phyloP scores from a whole-genome alignment of 768 basidiomycete genomes.

The Artomyces pyxidatus region DNA sequence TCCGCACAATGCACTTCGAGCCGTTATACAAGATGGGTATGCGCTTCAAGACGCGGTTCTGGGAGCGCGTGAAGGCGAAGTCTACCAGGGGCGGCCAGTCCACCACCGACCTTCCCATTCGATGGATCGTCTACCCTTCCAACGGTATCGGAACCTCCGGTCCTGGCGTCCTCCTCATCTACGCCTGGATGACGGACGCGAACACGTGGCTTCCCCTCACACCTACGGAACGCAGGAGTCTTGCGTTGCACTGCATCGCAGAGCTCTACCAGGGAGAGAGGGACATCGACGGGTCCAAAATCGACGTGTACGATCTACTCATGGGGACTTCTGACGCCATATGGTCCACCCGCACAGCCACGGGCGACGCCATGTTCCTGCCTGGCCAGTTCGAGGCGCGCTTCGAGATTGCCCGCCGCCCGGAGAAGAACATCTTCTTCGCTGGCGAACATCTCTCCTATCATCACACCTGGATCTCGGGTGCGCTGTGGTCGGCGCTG shows the following conservation, averaged over 20 bases:
- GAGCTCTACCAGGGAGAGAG: constrained; percentile 13
- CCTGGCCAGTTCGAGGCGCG: constrained; percentile 20
- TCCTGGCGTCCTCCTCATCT: constrained; percentile 21
- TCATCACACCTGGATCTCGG: constrained; percentile 24
- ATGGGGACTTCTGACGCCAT: constrained; percentile 13
- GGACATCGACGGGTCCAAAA: not conserved
- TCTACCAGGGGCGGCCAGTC: constrained; percentile 14
- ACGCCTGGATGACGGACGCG: constrained; percentile 23
- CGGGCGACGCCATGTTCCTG: constrained; percentile 24
- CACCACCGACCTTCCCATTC: constrained; percentile 15
- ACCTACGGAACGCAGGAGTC: constrained; percentile 12
- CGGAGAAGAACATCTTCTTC: constrained; percentile 19
- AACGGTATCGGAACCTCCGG: constrained; percentile 14
- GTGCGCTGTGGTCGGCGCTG: constrained; percentile 16
- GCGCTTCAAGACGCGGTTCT: constrained; percentile 18
- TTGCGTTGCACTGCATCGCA: constrained; percentile 17
- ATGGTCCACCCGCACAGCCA: constrained; percentile 19
- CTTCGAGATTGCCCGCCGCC: constrained; percentile 14
- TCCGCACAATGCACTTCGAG: constrained; percentile 20
- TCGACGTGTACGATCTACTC: not conserved
- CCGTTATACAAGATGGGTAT: constrained; percentile 19
- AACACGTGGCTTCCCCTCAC: constrained; percentile 17
- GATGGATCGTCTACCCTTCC: constrained; percentile 16
- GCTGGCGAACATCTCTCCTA: constrained; percentile 21
- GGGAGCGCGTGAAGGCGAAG: constrained; percentile 7